Evolutionary conservation across 1,284 basidiomycete genomes (phyloP).

Genomic region (Naganishia sp.): DNA sequence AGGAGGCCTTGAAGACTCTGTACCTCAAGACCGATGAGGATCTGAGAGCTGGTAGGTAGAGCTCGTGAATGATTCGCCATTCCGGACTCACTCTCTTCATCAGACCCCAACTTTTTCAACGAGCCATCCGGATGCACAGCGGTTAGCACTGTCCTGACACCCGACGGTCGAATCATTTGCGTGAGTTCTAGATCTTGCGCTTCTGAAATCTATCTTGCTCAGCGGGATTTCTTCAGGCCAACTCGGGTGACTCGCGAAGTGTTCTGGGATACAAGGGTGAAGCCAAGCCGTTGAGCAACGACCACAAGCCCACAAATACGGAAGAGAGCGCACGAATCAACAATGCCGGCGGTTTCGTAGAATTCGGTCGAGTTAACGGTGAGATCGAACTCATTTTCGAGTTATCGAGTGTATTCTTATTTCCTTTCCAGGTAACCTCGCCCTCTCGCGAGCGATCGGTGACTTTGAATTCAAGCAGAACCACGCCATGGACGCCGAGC

Average conservation of each 20-base stretch:
- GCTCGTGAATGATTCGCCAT: background rate
- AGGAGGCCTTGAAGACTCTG: conserved; percentile 77
- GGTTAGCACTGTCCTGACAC: conserved; percentile 80
- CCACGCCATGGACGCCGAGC: conserved; percentile 73
- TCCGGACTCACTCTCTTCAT: background rate
- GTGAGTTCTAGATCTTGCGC: conserved; percentile 59
- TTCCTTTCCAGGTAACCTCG: conserved; percentile 75
- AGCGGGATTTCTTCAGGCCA: conserved; percentile 66
- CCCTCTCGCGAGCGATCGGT: conserved; percentile 90
- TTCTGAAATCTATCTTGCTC: conserved; percentile 21
- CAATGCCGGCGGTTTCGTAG: conserved; percentile 94
- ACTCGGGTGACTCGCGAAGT: conserved; percentile 93
- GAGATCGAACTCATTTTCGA: conserved; percentile 41
- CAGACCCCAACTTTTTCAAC: conserved; percentile 80
- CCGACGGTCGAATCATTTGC: conserved; percentile 70
- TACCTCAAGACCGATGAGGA: conserved; percentile 96
- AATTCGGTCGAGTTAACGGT: conserved; percentile 97
- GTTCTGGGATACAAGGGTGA: conserved; percentile 85
- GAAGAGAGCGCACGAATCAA: conserved; percentile 85
- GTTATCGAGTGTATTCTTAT: conserved; percentile 7
- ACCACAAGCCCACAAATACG: conserved; percentile 95
- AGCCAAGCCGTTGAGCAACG: conserved; percentile 84
- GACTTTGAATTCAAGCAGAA: conserved; percentile 99
- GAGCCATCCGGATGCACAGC: conserved; percentile 98
- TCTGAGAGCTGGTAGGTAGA: conserved; percentile 71